Percentiles rank a stretch among this genome's conserved stretches.
Conservation (phyloP, 2,329 filamentous ascomycete species). For the Microcyclospora tardicrescens region DNA sequence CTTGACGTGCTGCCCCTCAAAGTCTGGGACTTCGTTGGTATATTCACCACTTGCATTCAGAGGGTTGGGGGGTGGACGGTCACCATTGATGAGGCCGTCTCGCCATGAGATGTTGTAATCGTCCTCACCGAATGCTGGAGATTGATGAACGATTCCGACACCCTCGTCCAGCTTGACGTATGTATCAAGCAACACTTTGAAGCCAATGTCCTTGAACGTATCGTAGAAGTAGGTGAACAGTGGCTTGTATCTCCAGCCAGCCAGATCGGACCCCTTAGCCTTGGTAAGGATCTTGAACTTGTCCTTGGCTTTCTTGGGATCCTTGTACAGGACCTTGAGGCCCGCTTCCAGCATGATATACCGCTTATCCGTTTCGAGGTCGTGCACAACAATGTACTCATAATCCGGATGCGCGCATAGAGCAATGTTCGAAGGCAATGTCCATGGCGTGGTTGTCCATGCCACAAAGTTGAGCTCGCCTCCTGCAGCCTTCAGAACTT, state of each 20-base stretch:
- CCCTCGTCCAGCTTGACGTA: constrained; percentile 86
- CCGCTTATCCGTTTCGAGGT: constrained; percentile 68
- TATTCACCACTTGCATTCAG: constrained; percentile 77
- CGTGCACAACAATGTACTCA: constrained; percentile 75
- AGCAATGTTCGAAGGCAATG: constrained; percentile 65
- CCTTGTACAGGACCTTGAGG: constrained; percentile 76
- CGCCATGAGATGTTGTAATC: constrained; percentile 78
- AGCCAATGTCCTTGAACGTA: constrained; percentile 73
- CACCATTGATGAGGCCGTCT: constrained; percentile 63
- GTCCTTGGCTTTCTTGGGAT: constrained; percentile 89
- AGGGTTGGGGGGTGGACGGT: constrained; percentile 72
- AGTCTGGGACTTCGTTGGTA: constrained; percentile 63
- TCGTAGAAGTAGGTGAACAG: constrained; percentile 84
- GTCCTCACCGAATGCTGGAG: constrained; percentile 88
- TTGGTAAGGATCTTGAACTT: constrained; percentile 69
- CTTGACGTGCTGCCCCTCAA: constrained; percentile 80
- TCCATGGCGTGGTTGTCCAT: constrained; percentile 88
- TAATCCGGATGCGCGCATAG: constrained; percentile 70
- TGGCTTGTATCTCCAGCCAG: constrained; percentile 79
- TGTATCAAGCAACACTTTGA: constrained; percentile 66
- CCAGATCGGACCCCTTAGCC: constrained; percentile 70
- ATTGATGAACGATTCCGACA: constrained; percentile 87
- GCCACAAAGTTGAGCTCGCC: constrained; percentile 59
- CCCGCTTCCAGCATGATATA: constrained; percentile 77
- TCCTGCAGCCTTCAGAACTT: constrained; percentile 17